phyloP scores from a whole-genome alignment of 169 alveolate genomes.

The Eimeria falciformis region DNA sequence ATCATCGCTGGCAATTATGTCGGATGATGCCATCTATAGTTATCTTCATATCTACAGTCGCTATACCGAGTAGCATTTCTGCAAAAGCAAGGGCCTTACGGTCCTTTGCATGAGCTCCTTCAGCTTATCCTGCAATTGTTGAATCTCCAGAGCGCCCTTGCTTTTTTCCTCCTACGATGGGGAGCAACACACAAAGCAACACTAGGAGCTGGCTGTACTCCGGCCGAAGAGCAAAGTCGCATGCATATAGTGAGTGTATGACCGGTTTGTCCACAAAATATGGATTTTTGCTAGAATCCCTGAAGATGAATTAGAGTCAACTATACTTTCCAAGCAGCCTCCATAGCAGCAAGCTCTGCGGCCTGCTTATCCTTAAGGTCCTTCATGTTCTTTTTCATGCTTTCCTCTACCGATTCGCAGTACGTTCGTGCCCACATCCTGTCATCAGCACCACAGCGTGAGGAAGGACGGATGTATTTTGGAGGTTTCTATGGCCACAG shows the following conservation, averaged over 20 bases:
- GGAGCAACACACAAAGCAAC: not conserved
- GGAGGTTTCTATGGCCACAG: no score
- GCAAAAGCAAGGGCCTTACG: not conserved
- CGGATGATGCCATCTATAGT: no score
- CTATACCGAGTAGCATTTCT: no score
- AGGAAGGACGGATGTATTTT: no score
- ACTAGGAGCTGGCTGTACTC: not conserved
- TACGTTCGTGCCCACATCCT: slow-evolving; percentile 29
- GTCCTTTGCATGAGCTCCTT: not conserved
- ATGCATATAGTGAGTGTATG: not conserved
- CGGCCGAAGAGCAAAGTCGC: no score
- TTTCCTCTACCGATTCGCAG: slow-evolving; percentile 30
- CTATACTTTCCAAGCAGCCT: not conserved
- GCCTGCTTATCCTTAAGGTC: slow-evolving; percentile 53
- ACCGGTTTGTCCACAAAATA: not conserved
- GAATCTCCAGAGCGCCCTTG: not conserved
- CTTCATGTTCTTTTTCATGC: slow-evolving; percentile 12
- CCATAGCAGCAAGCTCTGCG: slow-evolving; percentile 38
- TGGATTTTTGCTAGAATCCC: not conserved
- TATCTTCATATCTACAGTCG: no score
- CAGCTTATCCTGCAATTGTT: not conserved
- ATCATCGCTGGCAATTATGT: no score
- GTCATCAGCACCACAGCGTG: not conserved
- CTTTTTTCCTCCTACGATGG: not conserved
- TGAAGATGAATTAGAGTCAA: not conserved